Base-by-base conservation (phyloP, 2,329 filamentous ascomycete species). In the Penicillium glabrum region DNA sequence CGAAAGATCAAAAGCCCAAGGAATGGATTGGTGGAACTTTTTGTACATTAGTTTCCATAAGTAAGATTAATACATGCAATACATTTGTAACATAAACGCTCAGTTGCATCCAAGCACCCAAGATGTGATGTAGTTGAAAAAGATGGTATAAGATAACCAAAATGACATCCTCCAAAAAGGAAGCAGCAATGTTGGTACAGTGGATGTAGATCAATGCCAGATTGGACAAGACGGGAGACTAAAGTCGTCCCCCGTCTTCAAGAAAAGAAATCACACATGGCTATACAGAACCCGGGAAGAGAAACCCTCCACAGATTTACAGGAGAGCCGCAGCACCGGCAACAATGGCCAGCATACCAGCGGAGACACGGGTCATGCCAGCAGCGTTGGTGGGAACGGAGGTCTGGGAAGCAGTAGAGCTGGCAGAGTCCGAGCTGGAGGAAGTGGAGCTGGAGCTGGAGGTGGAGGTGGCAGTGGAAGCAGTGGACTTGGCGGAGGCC, bases 341-440 rank as follows among this genome's bases (percentile, higher is more conserved):
- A 33, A 27, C 49, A 14, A 51, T 39, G 26, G 49, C 49, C 37
- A 51, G 24, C 49, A 51, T 11, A 45, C 37, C 49, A 45, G 24
- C 49, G 19, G 43, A 53, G 44, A 53, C 51, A 23, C 44, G 44
- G 44, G 39, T 53, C 23, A 48, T 26, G n/a, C 16, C 39, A 44
- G 14, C 49, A n/a, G 47, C 47, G 51, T 63, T 61, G 63, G 67
- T 64, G 35, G 72, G 67, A 37, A 72, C 66, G 21, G 63, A 56
- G 46, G 62, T 67, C 14, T 58, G 27, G 23, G 63, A 48, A 45
- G 61, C 56, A 41, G 39, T 23, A 27, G 45, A 11, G 44, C 68
- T 64, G 14, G 59, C 59, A 56, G 65, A 63, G 55, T 61, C 61
- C 33, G 66, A 67, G 53, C 60, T 57, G 48, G 60, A 60, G 41